These are phyloP conservation scores for Trametes pubescens DNA, from an alignment of 1,284 basidiomycete genomes.

Conservation along the genomic window DNA sequence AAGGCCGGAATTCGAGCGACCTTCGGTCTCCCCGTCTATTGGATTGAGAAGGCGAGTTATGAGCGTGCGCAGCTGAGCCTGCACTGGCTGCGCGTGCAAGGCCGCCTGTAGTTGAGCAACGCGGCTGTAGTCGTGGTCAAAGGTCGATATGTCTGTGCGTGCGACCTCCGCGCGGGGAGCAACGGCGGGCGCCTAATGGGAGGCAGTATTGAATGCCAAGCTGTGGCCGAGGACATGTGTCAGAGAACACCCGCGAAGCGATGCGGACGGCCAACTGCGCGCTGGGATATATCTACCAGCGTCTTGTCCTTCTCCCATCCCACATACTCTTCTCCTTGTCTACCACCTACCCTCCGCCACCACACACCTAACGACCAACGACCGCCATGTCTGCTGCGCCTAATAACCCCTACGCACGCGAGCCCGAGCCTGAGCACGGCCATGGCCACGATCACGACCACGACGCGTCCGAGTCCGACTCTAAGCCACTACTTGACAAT, in stretches of 20 bases:
- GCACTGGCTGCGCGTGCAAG: neutral
- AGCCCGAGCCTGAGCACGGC: constrained; percentile 1
- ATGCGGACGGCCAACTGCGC: constrained; percentile 17
- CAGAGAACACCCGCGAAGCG: constrained; percentile 19
- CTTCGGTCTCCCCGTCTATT: neutral
- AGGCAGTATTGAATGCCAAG: constrained; percentile 22
- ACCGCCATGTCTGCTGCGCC: constrained; percentile 23
- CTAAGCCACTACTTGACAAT: constrained; percentile 28
- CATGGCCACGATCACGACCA: constrained; percentile 21
- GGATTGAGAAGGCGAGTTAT: neutral
- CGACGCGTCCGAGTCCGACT: constrained; percentile 27
- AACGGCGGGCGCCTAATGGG: constrained; percentile 3
- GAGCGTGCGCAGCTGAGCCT: neutral
- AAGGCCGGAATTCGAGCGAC: neutral
- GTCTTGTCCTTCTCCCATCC: neutral
- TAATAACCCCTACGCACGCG: constrained; percentile 21
- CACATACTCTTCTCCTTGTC: constrained; percentile 4
- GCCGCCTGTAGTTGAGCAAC: neutral
- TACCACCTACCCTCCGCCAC: neutral
- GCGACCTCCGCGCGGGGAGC: neutral
- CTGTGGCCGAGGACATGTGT: constrained; percentile 14
- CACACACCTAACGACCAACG: constrained; percentile 22
- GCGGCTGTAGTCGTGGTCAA: neutral
- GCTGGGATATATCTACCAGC: neutral
- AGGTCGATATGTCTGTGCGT: neutral